phyloP scores from a whole-genome alignment of 805 yeast genomes.

The Isabelozyma heimii region DNA sequence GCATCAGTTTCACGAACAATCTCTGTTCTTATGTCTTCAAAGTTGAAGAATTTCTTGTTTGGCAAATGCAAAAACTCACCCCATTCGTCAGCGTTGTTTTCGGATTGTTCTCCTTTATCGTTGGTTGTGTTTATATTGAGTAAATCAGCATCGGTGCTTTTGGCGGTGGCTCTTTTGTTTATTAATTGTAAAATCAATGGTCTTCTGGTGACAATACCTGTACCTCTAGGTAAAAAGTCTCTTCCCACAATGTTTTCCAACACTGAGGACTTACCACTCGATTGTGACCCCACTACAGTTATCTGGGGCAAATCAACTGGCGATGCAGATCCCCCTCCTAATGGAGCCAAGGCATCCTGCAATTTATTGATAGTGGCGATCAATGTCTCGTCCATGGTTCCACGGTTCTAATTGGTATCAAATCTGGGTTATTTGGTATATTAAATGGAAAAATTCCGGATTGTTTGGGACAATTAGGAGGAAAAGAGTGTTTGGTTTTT shows the following conservation, averaged over 20 bases:
- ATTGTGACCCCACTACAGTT: slow-evolving; percentile 93
- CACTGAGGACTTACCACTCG: slow-evolving; percentile 86
- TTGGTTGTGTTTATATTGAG: slow-evolving; percentile 43
- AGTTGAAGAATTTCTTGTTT: slow-evolving; percentile 80
- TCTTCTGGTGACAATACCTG: slow-evolving; percentile 89
- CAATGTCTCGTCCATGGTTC: slow-evolving; percentile 67
- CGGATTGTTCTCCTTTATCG: slow-evolving; percentile 50
- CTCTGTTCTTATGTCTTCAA: slow-evolving; percentile 84
- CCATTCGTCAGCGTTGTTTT: slow-evolving; percentile 85
- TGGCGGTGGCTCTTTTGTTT: slow-evolving; percentile 51
- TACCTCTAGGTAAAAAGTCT: slow-evolving; percentile 88
- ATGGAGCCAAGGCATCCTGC: slow-evolving; percentile 95
- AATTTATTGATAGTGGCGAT: slow-evolving; percentile 85
- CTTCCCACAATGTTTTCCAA: slow-evolving; percentile 89
- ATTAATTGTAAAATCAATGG: slow-evolving; percentile 81
- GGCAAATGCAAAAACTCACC: slow-evolving; percentile 96
- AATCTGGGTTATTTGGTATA: neutral
- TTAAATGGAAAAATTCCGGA: neutral
- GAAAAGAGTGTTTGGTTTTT: neutral
- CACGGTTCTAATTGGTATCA: neutral
- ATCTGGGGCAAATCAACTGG: slow-evolving; percentile 92
- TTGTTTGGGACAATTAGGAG: neutral
- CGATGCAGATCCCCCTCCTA: slow-evolving; percentile 86
- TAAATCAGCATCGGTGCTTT: slow-evolving; percentile 29
- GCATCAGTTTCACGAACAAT: slow-evolving; percentile 90